Evolutionary conservation across 768 basidiomycete genomes (phyloP), one percentile per base, ranked within the genome.

Genomic region (Cystofilobasidium bisporidii): DNA sequence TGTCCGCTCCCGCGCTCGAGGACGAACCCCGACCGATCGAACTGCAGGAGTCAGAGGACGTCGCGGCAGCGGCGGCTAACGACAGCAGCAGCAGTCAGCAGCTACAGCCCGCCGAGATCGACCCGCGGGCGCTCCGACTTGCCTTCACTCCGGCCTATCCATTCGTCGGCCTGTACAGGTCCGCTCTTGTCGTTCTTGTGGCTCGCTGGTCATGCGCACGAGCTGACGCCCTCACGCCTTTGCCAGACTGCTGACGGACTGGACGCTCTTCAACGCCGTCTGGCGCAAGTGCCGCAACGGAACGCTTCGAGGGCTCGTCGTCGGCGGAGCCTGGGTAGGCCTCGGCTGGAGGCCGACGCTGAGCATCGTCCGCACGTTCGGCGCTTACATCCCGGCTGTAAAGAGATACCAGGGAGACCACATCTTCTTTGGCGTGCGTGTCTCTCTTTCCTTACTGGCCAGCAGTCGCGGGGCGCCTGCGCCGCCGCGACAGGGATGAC

Each of bases 261-360:
- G 15, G 20, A 15, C 22, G 12, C 58, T 59, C n/a, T 17, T 17
- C 40, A 14, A 10, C 5, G 41, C 64, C 36, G 40, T 68, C 30
- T 68, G 67, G 67, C 20, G 26, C 3, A 68, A 68, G 56, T 33
- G 40, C 17, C 36, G 33, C n/a, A 86, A 93, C 76, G 92, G 87
- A 0, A 82, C 83, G 1, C 74, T 81, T 57, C 79, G 91, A 24
- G 91, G 92, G 0, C 78, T 82, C 0, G 76, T 82, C 20, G 86
- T 89, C 47, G 91, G 87, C 0, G 74, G 81, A 1, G 56, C 72
- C 9, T 74, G 92, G 87, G 81, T 83, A 0, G 78, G 82, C 22
- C 74, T 86, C 63, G 87, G 86, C 0, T 94, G 86, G 77, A 79
- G 80, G n/a, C 76, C 88, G 10, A 89, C 94, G 75, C 81, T 78